Evolutionary conservation across 768 basidiomycete species (phyloP), one percentile per base, ranked within the genome.

Genomic region (Trametes cinnabarina): DNA sequence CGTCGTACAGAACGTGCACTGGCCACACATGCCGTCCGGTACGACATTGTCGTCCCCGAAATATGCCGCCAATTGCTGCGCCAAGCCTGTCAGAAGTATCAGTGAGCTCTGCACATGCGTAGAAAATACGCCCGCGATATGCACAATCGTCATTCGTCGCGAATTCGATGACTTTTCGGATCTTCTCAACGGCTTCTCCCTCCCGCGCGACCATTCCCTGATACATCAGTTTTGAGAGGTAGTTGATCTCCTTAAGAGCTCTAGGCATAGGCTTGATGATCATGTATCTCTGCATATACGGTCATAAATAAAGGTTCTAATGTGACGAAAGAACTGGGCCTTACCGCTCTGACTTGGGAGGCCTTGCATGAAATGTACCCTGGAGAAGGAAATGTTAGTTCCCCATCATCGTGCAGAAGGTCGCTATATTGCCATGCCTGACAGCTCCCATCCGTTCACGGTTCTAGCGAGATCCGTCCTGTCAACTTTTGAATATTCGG

Each of bases 41-140:
- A 79, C 75, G 7, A 72, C 75, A 30, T 70, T 69, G 22, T 64
- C 59, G 55, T 80, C 76, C 15, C 79, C 79, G 49, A 82, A 81
- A 62, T 80, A 76, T 14, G 60, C 55, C 1, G 79, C 76, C 3
- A 82, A 68, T 22, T 61, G 65, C 20, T 76, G 73, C 12, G 79
- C 73, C 39, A 77, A 69, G 64, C 79, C 79, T 81, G 57, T 32
- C 4, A 28, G 28, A 39, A 32, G 14, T 17, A 41, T 41, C 19
- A 40, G 43, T 47, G 12, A 41, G 48, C 26, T 19, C 20, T 23
- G 40, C 39, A 3, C 37, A 19, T 7, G 34, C 19, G 40, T 28
- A 17, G 17, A 9, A 26, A 9, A 14, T 10, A 26, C 25, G 12
- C 4, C 10, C 4, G 14, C 40, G 17, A 26, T 17, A 66, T 70